These are phyloP conservation scores for Houttuynia cordata DNA, from an alignment of 164 flowering plant species.

Conservation along the genomic window DNA sequence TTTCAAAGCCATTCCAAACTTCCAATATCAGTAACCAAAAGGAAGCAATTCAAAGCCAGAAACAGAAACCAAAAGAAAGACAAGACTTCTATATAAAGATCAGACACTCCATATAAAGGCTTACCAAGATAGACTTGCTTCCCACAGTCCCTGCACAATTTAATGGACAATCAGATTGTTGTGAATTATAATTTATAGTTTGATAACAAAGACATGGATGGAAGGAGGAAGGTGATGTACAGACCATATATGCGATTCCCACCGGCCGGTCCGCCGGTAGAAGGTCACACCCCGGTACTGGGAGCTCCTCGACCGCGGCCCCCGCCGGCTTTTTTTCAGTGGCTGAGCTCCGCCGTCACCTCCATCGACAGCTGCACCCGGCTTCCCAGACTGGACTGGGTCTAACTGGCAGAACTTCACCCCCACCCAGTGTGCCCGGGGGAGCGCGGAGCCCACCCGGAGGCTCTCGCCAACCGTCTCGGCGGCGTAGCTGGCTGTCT, in stretches of 20 bases:
- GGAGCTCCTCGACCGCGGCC: slow-evolving; percentile 88
- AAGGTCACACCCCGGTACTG: slow-evolving; percentile 76
- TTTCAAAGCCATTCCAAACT: background rate
- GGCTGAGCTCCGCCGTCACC: slow-evolving; percentile 30
- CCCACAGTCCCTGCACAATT: slow-evolving; percentile 80
- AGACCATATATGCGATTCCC: slow-evolving; percentile 99
- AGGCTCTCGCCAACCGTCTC: slow-evolving; percentile 16
- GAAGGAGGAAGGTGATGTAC: background rate
- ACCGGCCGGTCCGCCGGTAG: slow-evolving; percentile 72
- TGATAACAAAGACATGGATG: too few species aligned
- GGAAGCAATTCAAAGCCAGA: slow-evolving; percentile 2
- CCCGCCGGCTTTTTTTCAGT: slow-evolving; percentile 85
- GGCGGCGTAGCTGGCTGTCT: slow-evolving; percentile 9
- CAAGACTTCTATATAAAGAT: background rate
- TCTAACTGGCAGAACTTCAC: slow-evolving; percentile 70
- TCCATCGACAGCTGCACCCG: slow-evolving; percentile 7
- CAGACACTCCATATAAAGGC: background rate
- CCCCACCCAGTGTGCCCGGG: slow-evolving; percentile 82
- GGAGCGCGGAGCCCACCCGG: slow-evolving; percentile 26
- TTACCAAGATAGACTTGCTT: slow-evolving; percentile 94
- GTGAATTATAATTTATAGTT: background rate
- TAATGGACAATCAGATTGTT: background rate
- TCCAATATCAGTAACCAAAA: slow-evolving; percentile 10
- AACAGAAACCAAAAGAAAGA: background rate
- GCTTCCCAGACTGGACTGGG: slow-evolving; percentile 2